Evolutionary conservation across 495 filamentous ascomycete genomes (phyloP).

Genomic region (Penicillium robsamsonii): DNA sequence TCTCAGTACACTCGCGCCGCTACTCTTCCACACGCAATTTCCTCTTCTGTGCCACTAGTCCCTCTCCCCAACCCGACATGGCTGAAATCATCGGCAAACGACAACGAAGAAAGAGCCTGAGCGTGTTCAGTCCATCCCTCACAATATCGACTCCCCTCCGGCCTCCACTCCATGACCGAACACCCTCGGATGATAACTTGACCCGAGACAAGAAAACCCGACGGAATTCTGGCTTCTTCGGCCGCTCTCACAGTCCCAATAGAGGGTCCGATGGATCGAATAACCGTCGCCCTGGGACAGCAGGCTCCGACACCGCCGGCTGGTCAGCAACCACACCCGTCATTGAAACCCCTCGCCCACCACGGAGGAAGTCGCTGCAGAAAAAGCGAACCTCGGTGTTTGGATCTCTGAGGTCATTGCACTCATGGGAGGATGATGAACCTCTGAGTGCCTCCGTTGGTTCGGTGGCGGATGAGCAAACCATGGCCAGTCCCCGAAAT

Average conservation of each 20-base stretch:
- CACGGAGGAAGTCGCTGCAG: conserved; percentile 46
- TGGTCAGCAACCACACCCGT: conserved; percentile 24
- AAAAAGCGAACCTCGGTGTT: conserved; percentile 55
- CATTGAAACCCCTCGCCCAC: conserved; percentile 31
- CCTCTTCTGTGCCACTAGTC: conserved; percentile 6
- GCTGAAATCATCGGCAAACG: conserved; percentile 38
- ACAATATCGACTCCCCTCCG: conserved; percentile 24
- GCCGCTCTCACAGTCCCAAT: conserved; percentile 28
- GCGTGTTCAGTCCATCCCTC: conserved; percentile 38
- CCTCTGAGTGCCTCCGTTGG: conserved; percentile 35
- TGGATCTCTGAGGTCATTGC: conserved; percentile 55
- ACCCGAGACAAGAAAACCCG: conserved; percentile 38
- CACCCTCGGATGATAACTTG: conserved; percentile 39
- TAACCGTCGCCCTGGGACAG: conserved; percentile 33
- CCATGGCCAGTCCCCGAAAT: conserved; percentile 29
- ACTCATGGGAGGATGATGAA: conserved; percentile 52
- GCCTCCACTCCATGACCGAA: conserved; percentile 32
- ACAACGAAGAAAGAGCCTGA: conserved; percentile 47
- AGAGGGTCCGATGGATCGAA: conserved; percentile 19
- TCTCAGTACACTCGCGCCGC: conserved; percentile 17
- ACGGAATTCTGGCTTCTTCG: conserved; percentile 49
- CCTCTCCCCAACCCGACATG: conserved; percentile 30
- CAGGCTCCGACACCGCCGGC: conserved; percentile 28
- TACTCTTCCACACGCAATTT: conserved; percentile 8
- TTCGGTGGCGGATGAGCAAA: conserved; percentile 35